Percentiles rank a stretch among this genome's conserved stretches.
phyloP scores from a whole-genome alignment of 2,329 filamentous ascomycete species.

The Leptographium flavum region DNA sequence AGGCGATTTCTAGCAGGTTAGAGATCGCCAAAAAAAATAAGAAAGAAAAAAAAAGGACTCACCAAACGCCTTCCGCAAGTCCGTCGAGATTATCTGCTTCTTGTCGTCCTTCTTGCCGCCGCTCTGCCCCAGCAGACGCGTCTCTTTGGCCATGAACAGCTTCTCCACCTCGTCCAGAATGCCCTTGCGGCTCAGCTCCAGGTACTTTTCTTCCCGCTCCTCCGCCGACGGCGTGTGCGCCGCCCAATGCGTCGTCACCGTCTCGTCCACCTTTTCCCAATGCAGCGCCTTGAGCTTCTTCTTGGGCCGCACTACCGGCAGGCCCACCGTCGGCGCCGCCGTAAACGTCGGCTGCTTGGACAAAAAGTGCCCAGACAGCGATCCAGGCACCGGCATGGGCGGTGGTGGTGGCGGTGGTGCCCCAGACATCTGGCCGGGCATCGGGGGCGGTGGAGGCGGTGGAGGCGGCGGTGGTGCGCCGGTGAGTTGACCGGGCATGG shows the following conservation, averaged over 20 bases:
- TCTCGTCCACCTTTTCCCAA: slow-evolving; percentile 96
- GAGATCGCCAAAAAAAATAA: slow-evolving; percentile 3
- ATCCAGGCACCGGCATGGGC: slow-evolving; percentile 40
- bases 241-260: slow-evolving; percentile 87
- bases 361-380: slow-evolving; percentile 64
- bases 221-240: slow-evolving; percentile 72
- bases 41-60: slow-evolving; percentile 17
- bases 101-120: slow-evolving; percentile 76
- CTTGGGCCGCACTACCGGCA: slow-evolving; percentile 79
- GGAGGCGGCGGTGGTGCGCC: slow-evolving; percentile 13
- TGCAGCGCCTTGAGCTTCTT: slow-evolving; percentile 99
- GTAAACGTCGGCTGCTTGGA: slow-evolving; percentile 44
- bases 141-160: slow-evolving; percentile 93
- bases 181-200: slow-evolving; percentile 83
- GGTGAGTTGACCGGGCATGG: slow-evolving; percentile 16
- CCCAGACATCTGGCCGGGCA: slow-evolving; percentile 20
- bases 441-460: slow-evolving; percentile 16
- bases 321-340: slow-evolving; percentile 41
- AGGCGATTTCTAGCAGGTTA: slow-evolving; percentile 57
- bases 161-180: slow-evolving; percentile 97
- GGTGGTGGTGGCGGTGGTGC: slow-evolving; percentile 24
- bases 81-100: slow-evolving; percentile 89
- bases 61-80: slow-evolving; percentile 78
- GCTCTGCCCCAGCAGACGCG: slow-evolving; percentile 66
- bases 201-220: slow-evolving; percentile 89